phyloP scores from a whole-genome alignment of 2,329 filamentous ascomycete genomes.

The Waltergamsia citrina region DNA sequence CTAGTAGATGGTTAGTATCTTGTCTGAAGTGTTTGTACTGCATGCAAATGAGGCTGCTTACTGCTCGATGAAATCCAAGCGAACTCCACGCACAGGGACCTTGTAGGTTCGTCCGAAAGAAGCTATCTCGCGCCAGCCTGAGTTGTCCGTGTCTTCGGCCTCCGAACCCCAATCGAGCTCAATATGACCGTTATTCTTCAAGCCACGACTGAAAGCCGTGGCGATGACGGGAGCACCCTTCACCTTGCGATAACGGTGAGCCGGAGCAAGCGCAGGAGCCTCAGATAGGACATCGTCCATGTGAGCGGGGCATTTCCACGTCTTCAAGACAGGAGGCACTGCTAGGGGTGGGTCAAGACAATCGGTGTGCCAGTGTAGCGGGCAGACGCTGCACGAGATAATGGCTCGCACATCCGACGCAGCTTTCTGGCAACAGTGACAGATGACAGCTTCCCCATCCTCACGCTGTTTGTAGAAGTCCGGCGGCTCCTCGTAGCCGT shows the following conservation, averaged over 20 bases:
- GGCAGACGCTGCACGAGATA: constrained; percentile 78
- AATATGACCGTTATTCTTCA: constrained; percentile 61
- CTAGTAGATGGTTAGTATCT: constrained; percentile 13
- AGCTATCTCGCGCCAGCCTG: constrained; percentile 46
- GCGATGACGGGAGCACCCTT: constrained; percentile 43
- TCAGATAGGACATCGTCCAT: constrained; percentile 62
- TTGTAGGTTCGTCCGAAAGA: constrained; percentile 58
- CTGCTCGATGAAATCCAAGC: constrained; percentile 64
- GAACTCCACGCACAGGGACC: constrained; percentile 53
- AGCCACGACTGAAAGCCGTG: constrained; percentile 50
- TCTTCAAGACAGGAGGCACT: constrained; percentile 64
- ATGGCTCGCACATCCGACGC: constrained; percentile 56
- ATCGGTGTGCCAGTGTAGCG: constrained; percentile 81
- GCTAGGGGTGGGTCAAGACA: constrained; percentile 80
- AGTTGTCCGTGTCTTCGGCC: constrained; percentile 38
- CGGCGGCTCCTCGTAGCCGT: constrained; percentile 48
- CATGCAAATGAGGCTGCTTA: constrained; percentile 22
- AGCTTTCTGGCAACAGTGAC: constrained; percentile 63
- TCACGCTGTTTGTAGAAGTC: constrained; percentile 64
- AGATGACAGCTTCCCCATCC: constrained; percentile 69
- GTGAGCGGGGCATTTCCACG: constrained; percentile 87
- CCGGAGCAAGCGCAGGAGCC: constrained; percentile 48
- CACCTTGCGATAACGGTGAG: constrained; percentile 52
- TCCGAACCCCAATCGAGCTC: constrained; percentile 56
- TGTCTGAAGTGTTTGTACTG: neutral